These are phyloP conservation scores for Leucoagaricus sp. DNA, from an alignment of 1,284 basidiomycete genomes.

Conservation along the genomic window DNA sequence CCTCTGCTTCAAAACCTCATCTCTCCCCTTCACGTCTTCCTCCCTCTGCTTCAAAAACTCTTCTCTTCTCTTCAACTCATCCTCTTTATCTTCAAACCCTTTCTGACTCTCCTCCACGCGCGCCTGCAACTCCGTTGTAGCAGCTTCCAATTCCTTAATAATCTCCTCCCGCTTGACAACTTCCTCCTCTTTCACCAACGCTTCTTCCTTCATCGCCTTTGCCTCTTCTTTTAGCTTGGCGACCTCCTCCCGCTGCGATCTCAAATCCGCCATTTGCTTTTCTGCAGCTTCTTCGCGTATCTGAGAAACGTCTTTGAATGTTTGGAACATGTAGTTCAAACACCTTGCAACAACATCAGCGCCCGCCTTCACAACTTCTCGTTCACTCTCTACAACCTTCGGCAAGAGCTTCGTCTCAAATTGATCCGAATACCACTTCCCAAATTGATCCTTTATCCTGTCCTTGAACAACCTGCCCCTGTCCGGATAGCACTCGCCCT, in stretches of 20 bases:
- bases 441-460: conserved; percentile 59
- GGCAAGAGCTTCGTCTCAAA: conserved; percentile 50
- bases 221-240: neutral
- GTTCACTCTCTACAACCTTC: conserved; percentile 53
- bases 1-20: neutral
- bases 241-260: neutral
- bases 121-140: conserved; percentile 18
- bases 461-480: conserved; percentile 50
- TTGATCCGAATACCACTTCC: conserved; percentile 56
- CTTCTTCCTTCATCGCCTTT: neutral
- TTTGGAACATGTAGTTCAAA: conserved; percentile 27
- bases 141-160: conserved; percentile 9
- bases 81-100: conserved; percentile 6
- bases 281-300: conserved; percentile 19
- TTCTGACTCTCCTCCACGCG: conserved; percentile 21
- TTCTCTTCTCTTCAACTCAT: conserved; percentile 2
- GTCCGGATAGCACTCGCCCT: conserved; percentile 50
- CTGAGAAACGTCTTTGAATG: conserved; percentile 19
- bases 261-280: conserved; percentile 14
- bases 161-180: neutral
- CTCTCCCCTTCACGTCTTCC: conserved; percentile 7
- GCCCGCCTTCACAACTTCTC: conserved; percentile 47
- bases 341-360: conserved; percentile 37
- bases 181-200: conserved; percentile 3
- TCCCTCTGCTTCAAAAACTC: neutral